Conservation (phyloP, 2,329 filamentous ascomycete genomes). For the Paramyrothecium sp. region DNA sequence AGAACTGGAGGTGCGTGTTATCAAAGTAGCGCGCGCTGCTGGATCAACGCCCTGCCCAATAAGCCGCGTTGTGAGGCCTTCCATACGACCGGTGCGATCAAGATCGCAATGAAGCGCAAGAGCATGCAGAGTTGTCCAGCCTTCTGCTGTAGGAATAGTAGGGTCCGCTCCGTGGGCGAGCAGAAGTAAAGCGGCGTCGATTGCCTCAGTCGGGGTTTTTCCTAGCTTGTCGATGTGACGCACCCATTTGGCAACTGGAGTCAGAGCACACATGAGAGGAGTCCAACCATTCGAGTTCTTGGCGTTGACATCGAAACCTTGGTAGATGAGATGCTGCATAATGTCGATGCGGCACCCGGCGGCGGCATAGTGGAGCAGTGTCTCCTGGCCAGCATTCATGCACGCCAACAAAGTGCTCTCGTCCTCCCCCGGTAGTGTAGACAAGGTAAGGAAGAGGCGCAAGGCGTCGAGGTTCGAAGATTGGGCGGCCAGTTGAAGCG, state of each 20-base stretch:
- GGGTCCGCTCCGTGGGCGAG: conserved; percentile 15
- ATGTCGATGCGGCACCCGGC: conserved; percentile 14
- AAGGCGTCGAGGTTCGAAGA: conserved; percentile 6
- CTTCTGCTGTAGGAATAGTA: conserved; percentile 12
- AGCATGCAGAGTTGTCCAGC: conserved; percentile 17
- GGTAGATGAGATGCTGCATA: conserved; percentile 9
- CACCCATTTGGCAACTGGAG: conserved; percentile 1
- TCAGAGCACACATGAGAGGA: conserved; percentile 21
- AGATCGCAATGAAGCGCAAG: conserved; percentile 8
- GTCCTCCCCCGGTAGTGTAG: neutral
- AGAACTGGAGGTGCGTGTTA: too few relatives aligned
- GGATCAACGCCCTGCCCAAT: conserved; percentile 2
- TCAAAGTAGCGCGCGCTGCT: conserved; percentile 1
- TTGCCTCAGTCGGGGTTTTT: conserved; percentile 3
- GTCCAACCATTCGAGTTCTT: conserved; percentile 21
- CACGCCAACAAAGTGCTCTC: conserved; percentile 5
- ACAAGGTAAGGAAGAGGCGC: conserved; percentile 10
- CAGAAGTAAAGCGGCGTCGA: conserved; percentile 8
- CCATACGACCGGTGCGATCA: neutral
- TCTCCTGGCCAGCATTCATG: conserved; percentile 15
- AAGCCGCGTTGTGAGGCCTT: conserved; percentile 2
- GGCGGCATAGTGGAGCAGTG: conserved; percentile 21
- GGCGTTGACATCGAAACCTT: conserved; percentile 15
- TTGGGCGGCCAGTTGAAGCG: conserved; percentile 11
- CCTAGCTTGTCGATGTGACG: neutral